Conservation (phyloP, 495 filamentous ascomycete species). For the Talaromyces ruber region DNA sequence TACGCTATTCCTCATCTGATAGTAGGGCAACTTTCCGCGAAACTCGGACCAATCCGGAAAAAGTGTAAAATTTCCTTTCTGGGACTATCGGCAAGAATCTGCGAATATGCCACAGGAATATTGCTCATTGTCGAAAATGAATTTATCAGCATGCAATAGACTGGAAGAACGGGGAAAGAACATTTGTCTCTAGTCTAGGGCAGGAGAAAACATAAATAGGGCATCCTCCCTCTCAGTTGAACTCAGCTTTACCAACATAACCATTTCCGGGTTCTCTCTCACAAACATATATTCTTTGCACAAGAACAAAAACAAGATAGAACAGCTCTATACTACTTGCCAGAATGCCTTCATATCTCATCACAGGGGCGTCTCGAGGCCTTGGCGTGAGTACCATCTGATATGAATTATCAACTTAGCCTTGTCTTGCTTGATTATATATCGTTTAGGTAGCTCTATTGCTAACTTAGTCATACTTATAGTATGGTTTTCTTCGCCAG, state of each 20-base stretch:
- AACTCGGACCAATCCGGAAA: not conserved
- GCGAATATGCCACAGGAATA: not conserved
- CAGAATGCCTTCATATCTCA: conserved; percentile 25
- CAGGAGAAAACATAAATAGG: not conserved
- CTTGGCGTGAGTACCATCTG: conserved; percentile 23
- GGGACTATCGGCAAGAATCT: not conserved
- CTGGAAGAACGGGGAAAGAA: not conserved
- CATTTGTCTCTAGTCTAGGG: not conserved
- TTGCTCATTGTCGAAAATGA: not conserved
- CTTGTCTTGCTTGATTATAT: not conserved
- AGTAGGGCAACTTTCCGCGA: not conserved
- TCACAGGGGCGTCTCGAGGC: conserved; percentile 29
- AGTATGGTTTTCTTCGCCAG: conserved; percentile 33
- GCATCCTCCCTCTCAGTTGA: not conserved
- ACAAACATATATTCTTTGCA: too few relatives aligned
- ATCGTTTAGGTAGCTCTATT: not conserved
- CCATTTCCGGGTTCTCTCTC: not conserved
- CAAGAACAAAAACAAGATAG: too few relatives aligned
- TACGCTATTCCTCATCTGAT: not conserved
- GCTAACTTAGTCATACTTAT: not conserved
- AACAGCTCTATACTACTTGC: not conserved
- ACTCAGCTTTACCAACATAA: not conserved
- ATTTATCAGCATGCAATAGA: not conserved
- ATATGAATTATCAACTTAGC: not conserved
- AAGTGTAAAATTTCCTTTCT: not conserved